Evolutionary conservation across 1,139 yeast genomes (phyloP).

Genomic region (Taiozyma sp.): DNA sequence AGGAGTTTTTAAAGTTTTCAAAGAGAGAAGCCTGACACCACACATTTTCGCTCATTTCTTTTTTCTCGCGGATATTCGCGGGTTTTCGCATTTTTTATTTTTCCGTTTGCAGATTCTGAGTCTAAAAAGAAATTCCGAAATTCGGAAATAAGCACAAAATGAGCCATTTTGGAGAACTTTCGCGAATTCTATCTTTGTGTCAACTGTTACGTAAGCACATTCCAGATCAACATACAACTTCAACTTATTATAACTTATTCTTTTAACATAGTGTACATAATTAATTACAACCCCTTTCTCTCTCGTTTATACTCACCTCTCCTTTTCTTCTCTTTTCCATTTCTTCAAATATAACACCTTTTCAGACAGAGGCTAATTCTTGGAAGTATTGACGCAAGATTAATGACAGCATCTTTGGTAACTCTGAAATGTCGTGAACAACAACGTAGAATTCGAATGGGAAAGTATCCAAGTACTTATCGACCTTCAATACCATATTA

Average conservation of each 20-base stretch:
- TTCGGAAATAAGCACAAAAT: not conserved
- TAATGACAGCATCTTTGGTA: constrained; percentile 87
- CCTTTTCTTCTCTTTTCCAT: not conserved
- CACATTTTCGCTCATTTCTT: not conserved
- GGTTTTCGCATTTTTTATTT: not conserved
- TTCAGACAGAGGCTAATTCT: constrained; percentile 43
- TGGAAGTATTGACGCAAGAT: constrained; percentile 90
- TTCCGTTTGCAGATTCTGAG: not conserved
- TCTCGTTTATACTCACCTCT: constrained; percentile 1
- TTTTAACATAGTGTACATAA: not conserved
- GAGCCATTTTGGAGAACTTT: not conserved
- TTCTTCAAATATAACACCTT: not conserved
- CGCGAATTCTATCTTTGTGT: not conserved
- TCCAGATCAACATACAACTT: too few relatives aligned
- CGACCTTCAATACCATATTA: constrained; percentile 66
- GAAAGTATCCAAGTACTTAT: constrained; percentile 84
- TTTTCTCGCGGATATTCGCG: not conserved
- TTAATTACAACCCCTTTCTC: not conserved
- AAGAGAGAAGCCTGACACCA: not conserved
- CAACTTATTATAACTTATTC: not conserved
- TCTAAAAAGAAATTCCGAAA: not conserved
- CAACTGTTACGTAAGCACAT: not conserved
- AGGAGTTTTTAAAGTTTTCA: not conserved
- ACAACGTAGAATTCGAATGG: constrained; percentile 97
- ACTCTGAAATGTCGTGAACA: constrained; percentile 80